These are phyloP conservation scores for Cercospora zeae-maydis DNA, from an alignment of 2,329 filamentous ascomycete genomes.

Conservation along the genomic window DNA sequence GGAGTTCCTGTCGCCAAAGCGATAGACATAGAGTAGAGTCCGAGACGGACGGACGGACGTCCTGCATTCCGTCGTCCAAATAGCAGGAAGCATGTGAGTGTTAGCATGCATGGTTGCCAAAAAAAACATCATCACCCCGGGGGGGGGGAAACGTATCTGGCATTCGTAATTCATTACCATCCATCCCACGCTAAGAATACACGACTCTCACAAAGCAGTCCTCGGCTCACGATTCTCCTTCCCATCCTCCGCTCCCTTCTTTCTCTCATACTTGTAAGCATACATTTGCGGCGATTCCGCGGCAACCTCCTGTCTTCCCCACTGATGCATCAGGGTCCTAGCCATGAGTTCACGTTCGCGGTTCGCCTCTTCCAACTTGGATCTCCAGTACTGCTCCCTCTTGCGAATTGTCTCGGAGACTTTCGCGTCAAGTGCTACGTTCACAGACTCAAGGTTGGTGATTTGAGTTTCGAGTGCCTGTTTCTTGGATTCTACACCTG, in stretches of 20 bases:
- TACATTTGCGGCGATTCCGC: conserved; percentile 34
- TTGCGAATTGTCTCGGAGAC: conserved; percentile 24
- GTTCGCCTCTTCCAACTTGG: conserved; percentile 26
- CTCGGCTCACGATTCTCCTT: conserved; percentile 17
- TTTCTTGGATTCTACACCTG: conserved; percentile 10
- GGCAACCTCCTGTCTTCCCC: conserved; percentile 60
- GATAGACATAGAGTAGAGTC: neutral
- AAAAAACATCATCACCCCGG: neutral
- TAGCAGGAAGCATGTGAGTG: neutral
- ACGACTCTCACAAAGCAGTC: neutral
- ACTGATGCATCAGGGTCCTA: conserved; percentile 68
- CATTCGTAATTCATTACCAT: neutral
- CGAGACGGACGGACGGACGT: neutral
- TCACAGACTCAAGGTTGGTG: conserved; percentile 23
- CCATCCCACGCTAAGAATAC: neutral
- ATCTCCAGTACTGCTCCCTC: conserved; percentile 27
- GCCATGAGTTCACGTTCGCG: conserved; percentile 35
- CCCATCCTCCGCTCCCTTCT: neutral
- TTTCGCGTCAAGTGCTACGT: conserved; percentile 26
- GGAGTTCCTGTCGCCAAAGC: neutral
- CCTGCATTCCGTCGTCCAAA: neutral
- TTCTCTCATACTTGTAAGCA: conserved; percentile 32
- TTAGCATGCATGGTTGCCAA: neutral
- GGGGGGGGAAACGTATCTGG: neutral
- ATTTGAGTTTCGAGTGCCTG: conserved; percentile 12